Percentiles rank a stretch among this genome's conserved stretches.
phyloP scores from a whole-genome alignment of 805 yeast genomes.

The Lipomyces oligophaga region DNA sequence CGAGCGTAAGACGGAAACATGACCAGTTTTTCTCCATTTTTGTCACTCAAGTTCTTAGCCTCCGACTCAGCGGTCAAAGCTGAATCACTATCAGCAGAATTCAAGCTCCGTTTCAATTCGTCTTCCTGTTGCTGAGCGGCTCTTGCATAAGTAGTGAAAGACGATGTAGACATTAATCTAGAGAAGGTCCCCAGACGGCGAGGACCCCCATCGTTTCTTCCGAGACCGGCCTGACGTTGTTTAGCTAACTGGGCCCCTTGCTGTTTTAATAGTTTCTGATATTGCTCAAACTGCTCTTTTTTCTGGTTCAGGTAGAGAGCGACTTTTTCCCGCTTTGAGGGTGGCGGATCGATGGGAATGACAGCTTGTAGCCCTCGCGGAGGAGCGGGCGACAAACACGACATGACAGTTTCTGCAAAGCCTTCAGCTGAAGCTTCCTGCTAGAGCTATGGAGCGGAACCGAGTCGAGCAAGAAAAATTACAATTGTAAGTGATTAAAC shows the following conservation, averaged over 20 bases:
- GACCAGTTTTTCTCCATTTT: constrained; percentile 54
- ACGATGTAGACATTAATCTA: constrained; percentile 25
- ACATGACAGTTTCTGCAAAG: constrained; percentile 7
- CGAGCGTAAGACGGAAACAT: constrained; percentile 58
- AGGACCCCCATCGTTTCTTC: not conserved
- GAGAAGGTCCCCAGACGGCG: constrained; percentile 4
- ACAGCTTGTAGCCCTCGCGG: constrained; percentile 27
- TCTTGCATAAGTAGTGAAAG: constrained; percentile 26
- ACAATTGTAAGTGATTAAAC: no score
- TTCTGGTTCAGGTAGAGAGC: constrained; percentile 23
- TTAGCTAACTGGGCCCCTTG: constrained; percentile 20
- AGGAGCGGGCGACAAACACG: constrained; percentile 27
- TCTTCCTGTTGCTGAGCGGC: constrained; percentile 12
- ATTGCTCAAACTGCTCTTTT: constrained; percentile 27
- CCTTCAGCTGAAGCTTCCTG: not conserved
- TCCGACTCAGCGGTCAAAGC: constrained; percentile 2
- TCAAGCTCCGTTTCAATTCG: constrained; percentile 1
- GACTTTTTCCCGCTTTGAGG: constrained; percentile 27
- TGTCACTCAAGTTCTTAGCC: constrained; percentile 14
- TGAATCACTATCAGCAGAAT: no score
- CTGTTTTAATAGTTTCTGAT: constrained; percentile 22
- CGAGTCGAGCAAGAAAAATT: no score
- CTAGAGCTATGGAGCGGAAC: no score
- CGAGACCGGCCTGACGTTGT: constrained; percentile 8
- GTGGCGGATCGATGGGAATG: constrained; percentile 28